Evolutionary conservation across 2,329 filamentous ascomycete species (phyloP).

Genomic region (Huntiella omanensis): DNA sequence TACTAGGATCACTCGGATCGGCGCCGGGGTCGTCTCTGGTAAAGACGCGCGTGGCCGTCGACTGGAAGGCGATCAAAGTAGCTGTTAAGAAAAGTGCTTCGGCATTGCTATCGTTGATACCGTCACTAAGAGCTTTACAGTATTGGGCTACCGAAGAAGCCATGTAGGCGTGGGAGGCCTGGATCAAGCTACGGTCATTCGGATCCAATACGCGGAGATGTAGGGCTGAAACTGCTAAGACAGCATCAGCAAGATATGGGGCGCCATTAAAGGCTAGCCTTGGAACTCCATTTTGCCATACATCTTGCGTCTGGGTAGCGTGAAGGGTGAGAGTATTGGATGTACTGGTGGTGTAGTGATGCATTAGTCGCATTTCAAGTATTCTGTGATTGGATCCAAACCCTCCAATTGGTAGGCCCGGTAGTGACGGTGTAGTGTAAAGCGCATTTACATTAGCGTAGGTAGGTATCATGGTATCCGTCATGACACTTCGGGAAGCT

Average conservation of each 20-base stretch:
- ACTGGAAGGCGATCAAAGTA: slow-evolving; percentile 46
- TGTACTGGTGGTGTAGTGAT: slow-evolving; percentile 43
- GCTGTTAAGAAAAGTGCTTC: slow-evolving; percentile 45
- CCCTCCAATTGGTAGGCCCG: slow-evolving; percentile 7
- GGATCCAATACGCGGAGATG: slow-evolving; percentile 39
- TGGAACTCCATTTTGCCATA: slow-evolving; percentile 43
- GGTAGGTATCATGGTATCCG: slow-evolving; percentile 9
- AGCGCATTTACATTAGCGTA: slow-evolving; percentile 16
- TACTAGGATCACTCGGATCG: slow-evolving; percentile 21
- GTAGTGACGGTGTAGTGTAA: slow-evolving; percentile 17
- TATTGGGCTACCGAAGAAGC: slow-evolving; percentile 44
- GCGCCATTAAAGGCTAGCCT: slow-evolving; percentile 40
- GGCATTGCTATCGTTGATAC: slow-evolving; percentile 39
- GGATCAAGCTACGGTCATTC: slow-evolving; percentile 38
- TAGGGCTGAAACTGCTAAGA: slow-evolving; percentile 44
- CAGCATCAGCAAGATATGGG: slow-evolving; percentile 41
- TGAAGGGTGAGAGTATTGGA: slow-evolving; percentile 39
- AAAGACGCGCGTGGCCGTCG: slow-evolving; percentile 44
- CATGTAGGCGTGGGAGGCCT: slow-evolving; percentile 46
- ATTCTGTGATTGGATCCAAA: slow-evolving; percentile 19
- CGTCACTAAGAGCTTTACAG: slow-evolving; percentile 33
- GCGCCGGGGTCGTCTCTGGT: slow-evolving; percentile 30
- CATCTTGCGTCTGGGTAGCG: slow-evolving; percentile 30
- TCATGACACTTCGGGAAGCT: slow-evolving; percentile 15
- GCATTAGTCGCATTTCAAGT: slow-evolving; percentile 43